A percentile compares a stretch with the other conserved stretches of the same genome.
These are phyloP conservation scores for Acanthamoeba sp. DNA, from an alignment of 208 protist species.

Conservation along the genomic window DNA sequence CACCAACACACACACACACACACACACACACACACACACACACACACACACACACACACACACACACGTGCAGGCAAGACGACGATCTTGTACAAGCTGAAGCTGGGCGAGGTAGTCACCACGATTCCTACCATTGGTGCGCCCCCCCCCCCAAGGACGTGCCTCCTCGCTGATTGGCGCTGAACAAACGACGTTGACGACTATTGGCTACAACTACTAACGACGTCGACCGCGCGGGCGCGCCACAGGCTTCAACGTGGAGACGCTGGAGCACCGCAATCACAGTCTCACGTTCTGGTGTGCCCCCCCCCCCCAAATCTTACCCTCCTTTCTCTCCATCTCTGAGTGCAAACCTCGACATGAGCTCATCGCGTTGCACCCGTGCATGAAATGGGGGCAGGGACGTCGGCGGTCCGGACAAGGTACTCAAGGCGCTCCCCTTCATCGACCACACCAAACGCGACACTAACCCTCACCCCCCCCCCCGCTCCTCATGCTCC, in stretches of 20 bases:
- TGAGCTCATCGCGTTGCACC: conserved; percentile 67
- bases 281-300: conserved; percentile 85
- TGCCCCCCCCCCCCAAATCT: conserved; percentile 91
- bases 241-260: conserved; percentile 69
- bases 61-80: conserved; percentile 98
- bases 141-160: no score
- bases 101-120: conserved; percentile 84
- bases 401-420: conserved; percentile 83
- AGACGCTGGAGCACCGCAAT: conserved; percentile 76
- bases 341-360: conserved; percentile 75
- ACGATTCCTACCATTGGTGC: conserved; percentile 62
- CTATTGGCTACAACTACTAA: background rate
- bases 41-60: no score
- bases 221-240: background rate
- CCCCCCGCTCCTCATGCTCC: background rate
- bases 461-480: background rate
- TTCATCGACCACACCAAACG: background rate
- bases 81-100: conserved; percentile 90
- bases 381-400: no score
- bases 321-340: no score
- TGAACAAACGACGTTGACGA: no score
- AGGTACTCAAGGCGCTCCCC: conserved; percentile 63
- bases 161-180: background rate
- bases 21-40: no score
- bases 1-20: no score